Percentiles rank a stretch among this genome's conserved stretches.
Conservation (phyloP, 2,329 filamentous ascomycete species). For the Basipetospora chlamydospora region DNA sequence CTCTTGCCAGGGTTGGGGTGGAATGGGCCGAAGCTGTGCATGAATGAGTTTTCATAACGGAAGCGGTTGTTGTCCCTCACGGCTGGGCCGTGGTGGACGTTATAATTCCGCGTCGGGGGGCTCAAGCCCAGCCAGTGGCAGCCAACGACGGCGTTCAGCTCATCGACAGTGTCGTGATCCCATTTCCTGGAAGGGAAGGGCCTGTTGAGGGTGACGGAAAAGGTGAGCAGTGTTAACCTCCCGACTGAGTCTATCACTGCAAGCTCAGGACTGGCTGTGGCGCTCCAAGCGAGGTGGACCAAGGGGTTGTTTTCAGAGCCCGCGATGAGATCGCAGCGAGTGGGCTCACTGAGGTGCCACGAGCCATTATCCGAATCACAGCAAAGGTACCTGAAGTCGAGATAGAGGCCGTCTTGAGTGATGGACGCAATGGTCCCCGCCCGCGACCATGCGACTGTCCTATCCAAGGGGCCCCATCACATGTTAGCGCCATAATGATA, state of each 20-base stretch:
- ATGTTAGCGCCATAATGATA: neutral
- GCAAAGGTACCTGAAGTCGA: conserved; percentile 61
- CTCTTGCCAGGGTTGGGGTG: conserved; percentile 59
- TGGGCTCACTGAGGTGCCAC: conserved; percentile 67
- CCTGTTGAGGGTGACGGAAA: conserved; percentile 59
- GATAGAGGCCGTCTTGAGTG: conserved; percentile 50
- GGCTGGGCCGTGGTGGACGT: conserved; percentile 44
- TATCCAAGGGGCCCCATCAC: conserved; percentile 19
- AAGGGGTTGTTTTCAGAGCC: conserved; percentile 51
- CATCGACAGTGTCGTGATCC: conserved; percentile 55
- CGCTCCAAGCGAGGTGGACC: conserved; percentile 71
- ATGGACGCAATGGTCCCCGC: conserved; percentile 76
- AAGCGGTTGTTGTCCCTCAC: conserved; percentile 49
- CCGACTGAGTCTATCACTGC: conserved; percentile 72
- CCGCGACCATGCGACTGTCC: conserved; percentile 77
- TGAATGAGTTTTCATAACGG: conserved; percentile 52
- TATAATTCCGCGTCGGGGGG: conserved; percentile 29
- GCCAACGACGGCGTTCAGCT: conserved; percentile 65
- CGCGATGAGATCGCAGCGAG: conserved; percentile 43
- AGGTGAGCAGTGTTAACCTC: conserved; percentile 58
- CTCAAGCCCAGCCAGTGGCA: conserved; percentile 68
- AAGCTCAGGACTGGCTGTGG: conserved; percentile 58
- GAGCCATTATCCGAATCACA: conserved; percentile 53
- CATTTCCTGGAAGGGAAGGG: conserved; percentile 47
- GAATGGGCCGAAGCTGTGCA: conserved; percentile 53